Conservation (phyloP, 331 rosid species). For the Prunus yedoensis region DNA sequence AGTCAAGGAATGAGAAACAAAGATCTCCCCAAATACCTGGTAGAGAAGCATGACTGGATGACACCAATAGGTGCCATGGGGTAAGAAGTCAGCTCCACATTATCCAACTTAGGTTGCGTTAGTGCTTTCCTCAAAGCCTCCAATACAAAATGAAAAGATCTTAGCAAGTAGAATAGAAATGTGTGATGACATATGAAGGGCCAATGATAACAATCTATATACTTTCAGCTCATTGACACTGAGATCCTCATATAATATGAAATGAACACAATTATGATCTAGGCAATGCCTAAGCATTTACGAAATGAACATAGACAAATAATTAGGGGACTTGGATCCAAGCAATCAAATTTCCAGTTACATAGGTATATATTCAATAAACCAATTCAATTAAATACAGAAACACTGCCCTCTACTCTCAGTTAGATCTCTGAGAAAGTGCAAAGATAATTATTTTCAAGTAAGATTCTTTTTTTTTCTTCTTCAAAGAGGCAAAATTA, state of each 20-base stretch:
- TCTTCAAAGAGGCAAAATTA: too few species aligned
- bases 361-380: not conserved
- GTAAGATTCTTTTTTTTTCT: too few species aligned
- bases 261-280: not conserved
- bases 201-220: not conserved
- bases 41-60: slow-evolving; percentile 77
- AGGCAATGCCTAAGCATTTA: not conserved
- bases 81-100: slow-evolving; percentile 45
- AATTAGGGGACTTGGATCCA: not conserved
- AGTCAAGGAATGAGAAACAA: not conserved
- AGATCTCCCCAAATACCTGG: slow-evolving; percentile 51
- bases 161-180: not conserved
- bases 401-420: not conserved
- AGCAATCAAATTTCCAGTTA: not conserved
- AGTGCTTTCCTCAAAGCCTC: slow-evolving; percentile 72
- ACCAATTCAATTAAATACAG: not conserved
- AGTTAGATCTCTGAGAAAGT: not conserved
- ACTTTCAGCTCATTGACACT: not conserved
- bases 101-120: slow-evolving; percentile 45
- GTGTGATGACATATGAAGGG: not conserved
- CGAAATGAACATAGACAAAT: not conserved
- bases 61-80: slow-evolving; percentile 88
- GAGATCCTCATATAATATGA: not conserved
- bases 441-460: not conserved
- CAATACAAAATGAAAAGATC: not conserved